Base-by-base conservation (phyloP, 495 filamentous ascomycete genomes). In the Staphylotrichum longicolle region DNA sequence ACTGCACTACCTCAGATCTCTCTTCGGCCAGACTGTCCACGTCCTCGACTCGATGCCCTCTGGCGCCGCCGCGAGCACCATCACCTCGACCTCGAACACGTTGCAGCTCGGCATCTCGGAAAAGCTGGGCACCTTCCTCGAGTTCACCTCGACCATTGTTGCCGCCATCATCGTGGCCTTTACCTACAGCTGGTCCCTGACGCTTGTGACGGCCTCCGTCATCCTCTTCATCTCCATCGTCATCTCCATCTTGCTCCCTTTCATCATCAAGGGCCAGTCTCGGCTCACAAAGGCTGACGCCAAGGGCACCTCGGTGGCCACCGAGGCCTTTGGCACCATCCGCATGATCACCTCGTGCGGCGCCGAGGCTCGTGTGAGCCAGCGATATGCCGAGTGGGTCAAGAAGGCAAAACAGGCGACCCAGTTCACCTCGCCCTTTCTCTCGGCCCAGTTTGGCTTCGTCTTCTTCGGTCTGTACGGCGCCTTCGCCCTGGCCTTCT, bases 311-410 rank as follows among this genome's bases (percentile, higher is more conserved):
- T 78, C 82, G 10, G 68, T 89, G 3, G 85, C 86, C 4, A 83
- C 79, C 56, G 86, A 87, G 66, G 78, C 79, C 2, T 77, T 86
- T 57, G 72, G 74, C 3, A 75, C 76, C 33, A 79, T 86, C 20
- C 75, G 85, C 30, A 87, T 87, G 72, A 78, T 88, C 15, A 75
- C 82, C 11, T 85, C 86, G 5, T 88, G 86, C 67, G 84, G 86
- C 35, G 87, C 86, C 33, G 81, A 88, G 67, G 63, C 70, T 32
- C 79, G 79, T 20, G 72, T 87, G 41, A 67, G 75, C 1, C 68
- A 69, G 45, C 79, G 78, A 14, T 87, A 86, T 65, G 54, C 72
- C 2, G 70, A 74, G 4, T 86, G 85, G 80, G 75, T 88, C n/a
- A 75, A 81, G 12, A 78, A 84, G 53, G 80, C 85, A 7, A 82